Evolutionary conservation across 371 early-diverging fungal genomes (phyloP), one percentile per base, ranked within the genome.

Genomic region (Apophysomyces sp.): DNA sequence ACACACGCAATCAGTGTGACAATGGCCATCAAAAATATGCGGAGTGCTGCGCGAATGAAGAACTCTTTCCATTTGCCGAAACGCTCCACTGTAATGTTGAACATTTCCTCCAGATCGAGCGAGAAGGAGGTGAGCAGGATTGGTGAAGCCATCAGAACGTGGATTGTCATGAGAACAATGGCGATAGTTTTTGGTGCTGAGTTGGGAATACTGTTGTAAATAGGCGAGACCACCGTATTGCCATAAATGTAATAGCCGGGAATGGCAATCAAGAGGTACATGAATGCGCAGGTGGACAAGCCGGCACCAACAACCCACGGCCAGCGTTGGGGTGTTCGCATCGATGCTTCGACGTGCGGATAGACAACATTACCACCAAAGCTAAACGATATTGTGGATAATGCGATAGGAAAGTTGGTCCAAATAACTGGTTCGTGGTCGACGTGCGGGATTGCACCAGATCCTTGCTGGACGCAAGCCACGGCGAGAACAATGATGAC

Each of bases 211-310:
- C 83, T 89, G 65, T 83, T 69, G 65, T 92, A 86, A 51, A 95
- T 86, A 28, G 95, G 95, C 4, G 88, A 88, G 36, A 69, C 52
- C 24, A 89, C 89, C 8, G 28, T 32, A 32, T 78, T 71, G 49
- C 95, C 97, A 68, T 92, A 96, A 30, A 92, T 85, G 36, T 84
- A 85, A 57, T 96, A 96, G 26, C 93, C 94, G 11, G 90, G 79
- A 24, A 80, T 78, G 32, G 92, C 92, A 41, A 90, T 89, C 52
- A 89, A 49, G 52, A 92, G 58, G 69, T 96, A 95, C 71, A 96
- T 81, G 36, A 72, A 63, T 8, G 89, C 87, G 63, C 92, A 89
- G n/a, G 91, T 87, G 30, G 77, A 66, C 52, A 89, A 84, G 36
- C 93, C 92, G 39, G 76, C 76, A n/a, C 81, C 68, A 32, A 92